Evolutionary conservation across 345 rosid genomes (phyloP).

Genomic region (Murraya koenigii): DNA sequence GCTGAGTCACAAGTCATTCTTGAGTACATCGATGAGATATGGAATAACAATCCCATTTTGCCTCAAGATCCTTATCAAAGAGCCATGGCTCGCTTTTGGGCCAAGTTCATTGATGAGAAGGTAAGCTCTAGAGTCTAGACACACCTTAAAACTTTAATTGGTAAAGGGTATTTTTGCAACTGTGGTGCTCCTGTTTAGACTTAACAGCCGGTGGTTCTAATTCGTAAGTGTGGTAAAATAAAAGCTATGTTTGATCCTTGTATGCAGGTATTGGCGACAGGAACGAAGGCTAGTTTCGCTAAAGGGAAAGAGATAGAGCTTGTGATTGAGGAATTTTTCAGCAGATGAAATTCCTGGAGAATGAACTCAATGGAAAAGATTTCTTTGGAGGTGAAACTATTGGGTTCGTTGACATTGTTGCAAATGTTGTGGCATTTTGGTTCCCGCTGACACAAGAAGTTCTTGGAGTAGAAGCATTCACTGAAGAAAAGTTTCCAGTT

Average conservation of each 20-base stretch:
- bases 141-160: neutral
- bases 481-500: conserved; percentile 15
- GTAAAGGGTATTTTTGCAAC: too few species aligned
- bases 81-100: conserved; percentile 47
- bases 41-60: conserved; percentile 37
- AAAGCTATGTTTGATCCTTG: neutral
- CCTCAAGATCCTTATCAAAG: conserved; percentile 41
- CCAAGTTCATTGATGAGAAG: conserved; percentile 32
- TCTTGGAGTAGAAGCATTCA: neutral
- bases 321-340: conserved; percentile 10
- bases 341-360: conserved; percentile 24
- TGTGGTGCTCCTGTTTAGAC: too few species aligned
- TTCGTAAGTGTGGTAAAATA: neutral
- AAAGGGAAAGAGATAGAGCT: neutral
- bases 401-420: conserved; percentile 24
- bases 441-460: conserved; percentile 6
- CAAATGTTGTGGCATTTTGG: neutral
- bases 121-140: neutral
- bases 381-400: conserved; percentile 21
- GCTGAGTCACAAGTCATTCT: conserved; percentile 37
- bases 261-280: neutral
- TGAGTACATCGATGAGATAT: conserved; percentile 47
- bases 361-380: conserved; percentile 22
- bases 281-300: neutral
- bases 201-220: too few species aligned